A percentile compares a stretch with the other conserved stretches of the same genome.
phyloP scores from a whole-genome alignment of 2,329 filamentous ascomycete species.

The Fusarium luffae region DNA sequence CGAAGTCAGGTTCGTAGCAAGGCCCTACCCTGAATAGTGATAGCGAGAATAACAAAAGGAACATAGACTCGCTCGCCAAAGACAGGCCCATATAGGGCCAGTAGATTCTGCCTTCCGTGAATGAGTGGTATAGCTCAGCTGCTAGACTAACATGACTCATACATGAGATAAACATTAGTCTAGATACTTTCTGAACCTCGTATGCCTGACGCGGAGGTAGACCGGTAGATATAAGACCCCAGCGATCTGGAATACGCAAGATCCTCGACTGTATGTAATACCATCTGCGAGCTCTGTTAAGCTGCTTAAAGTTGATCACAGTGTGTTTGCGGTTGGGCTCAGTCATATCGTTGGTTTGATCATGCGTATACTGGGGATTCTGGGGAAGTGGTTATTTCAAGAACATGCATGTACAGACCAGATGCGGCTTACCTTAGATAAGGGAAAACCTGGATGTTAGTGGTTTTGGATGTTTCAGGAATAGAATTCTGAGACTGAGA shows the following conservation, averaged over 20 bases:
- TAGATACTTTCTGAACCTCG: background rate
- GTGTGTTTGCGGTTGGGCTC: background rate
- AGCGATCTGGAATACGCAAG: constrained; percentile 12
- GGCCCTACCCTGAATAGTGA: background rate
- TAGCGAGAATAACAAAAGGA: background rate
- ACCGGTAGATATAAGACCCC: constrained; percentile 11
- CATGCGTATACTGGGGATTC: background rate
- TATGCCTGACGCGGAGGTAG: constrained; percentile 3
- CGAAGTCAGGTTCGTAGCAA: background rate
- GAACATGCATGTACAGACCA: background rate
- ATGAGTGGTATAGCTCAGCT: background rate
- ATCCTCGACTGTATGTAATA: constrained; percentile 10
- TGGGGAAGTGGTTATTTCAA: background rate
- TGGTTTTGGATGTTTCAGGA: background rate
- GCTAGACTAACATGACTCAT: background rate
- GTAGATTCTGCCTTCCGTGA: background rate
- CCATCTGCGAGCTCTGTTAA: background rate
- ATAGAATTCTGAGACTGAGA: background rate
- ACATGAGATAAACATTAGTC: background rate
- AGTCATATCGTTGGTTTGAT: background rate
- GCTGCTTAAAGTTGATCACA: background rate
- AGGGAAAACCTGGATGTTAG: too few relatives aligned
- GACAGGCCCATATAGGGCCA: background rate
- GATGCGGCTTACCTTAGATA: background rate
- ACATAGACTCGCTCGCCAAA: background rate